Percentiles rank a stretch among this genome's conserved stretches.
These are phyloP conservation scores for Penicillium sp. DNA, from an alignment of 2,329 filamentous ascomycete genomes.

Conservation along the genomic window DNA sequence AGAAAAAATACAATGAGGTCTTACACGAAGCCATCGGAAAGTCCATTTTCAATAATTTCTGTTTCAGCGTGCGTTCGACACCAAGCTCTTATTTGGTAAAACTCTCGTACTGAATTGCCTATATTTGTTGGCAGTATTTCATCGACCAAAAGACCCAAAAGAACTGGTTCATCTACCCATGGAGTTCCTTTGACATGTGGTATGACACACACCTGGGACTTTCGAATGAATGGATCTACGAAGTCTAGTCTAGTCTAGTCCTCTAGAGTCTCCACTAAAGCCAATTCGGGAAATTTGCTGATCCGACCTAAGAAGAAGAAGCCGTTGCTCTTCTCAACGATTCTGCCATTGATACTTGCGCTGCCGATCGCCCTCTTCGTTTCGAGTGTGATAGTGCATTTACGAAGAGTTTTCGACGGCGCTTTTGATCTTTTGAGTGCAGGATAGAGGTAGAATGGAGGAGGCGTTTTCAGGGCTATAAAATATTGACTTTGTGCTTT, in stretches of 20 bases:
- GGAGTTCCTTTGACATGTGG: conserved; percentile 31
- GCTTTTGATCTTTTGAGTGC: background rate
- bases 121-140: conserved; percentile 19
- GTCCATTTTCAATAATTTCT: conserved; percentile 24
- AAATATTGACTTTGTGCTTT: too few relatives aligned
- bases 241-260: background rate
- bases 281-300: background rate
- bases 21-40: conserved; percentile 22
- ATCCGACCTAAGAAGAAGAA: background rate
- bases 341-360: background rate
- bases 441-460: background rate
- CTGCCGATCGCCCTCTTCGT: background rate
- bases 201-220: conserved; percentile 20
- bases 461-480: background rate
- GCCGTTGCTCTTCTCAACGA: background rate
- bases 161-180: conserved; percentile 33
- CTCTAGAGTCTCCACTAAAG: background rate
- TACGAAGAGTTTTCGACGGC: background rate
- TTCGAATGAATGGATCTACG: conserved; percentile 20
- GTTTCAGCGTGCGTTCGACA: conserved; percentile 19
- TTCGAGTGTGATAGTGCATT: background rate
- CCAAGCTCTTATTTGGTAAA: too few relatives aligned
- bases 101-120: background rate
- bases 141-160: conserved; percentile 27
- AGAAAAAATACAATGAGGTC: conserved; percentile 18